These are phyloP conservation scores for Raffaelea albimanens DNA, from an alignment of 2,329 filamentous ascomycete species.

Conservation along the genomic window DNA sequence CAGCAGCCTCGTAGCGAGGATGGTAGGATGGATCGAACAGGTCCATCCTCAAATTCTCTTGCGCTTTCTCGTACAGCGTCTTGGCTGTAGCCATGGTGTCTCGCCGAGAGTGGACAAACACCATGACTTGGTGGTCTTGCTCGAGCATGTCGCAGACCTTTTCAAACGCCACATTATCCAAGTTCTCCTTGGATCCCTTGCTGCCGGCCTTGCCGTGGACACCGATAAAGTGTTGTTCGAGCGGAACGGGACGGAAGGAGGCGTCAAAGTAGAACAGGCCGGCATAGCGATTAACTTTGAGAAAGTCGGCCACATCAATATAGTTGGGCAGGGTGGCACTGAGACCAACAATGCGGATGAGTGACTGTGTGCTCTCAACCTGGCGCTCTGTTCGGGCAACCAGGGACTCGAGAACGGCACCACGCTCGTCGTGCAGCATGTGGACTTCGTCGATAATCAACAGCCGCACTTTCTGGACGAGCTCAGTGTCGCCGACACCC, in stretches of 20 bases:
- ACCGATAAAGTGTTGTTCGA: slow-evolving; percentile 95
- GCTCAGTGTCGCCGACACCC: slow-evolving; percentile 91
- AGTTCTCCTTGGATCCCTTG: slow-evolving; percentile 75
- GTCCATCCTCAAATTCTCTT: slow-evolving; percentile 68
- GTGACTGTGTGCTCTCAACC: slow-evolving; percentile 93
- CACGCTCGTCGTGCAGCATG: slow-evolving; percentile 97
- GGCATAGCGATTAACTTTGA: slow-evolving; percentile 87
- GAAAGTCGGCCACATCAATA: slow-evolving; percentile 90
- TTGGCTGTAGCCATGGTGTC: slow-evolving; percentile 86
- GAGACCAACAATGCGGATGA: slow-evolving; percentile 92
- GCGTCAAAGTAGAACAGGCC: slow-evolving; percentile 96
- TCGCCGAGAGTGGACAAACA: slow-evolving; percentile 94
- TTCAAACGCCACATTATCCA: slow-evolving; percentile 81
- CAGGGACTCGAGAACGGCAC: slow-evolving; percentile 89
- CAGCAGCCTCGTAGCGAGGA: slow-evolving; percentile 68
- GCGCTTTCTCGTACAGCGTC: slow-evolving; percentile 76
- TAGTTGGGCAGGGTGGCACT: slow-evolving; percentile 96
- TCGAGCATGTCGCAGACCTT: slow-evolving; percentile 93
- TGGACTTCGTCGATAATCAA: slow-evolving; percentile 98
- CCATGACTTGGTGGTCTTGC: slow-evolving; percentile 93
- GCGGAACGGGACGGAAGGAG: slow-evolving; percentile 88
- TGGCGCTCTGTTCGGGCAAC: slow-evolving; percentile 92
- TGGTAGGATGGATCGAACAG: slow-evolving; percentile 76
- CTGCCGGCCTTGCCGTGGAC: slow-evolving; percentile 83
- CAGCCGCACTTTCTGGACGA: slow-evolving; percentile 92